Evolutionary conservation across 2,329 filamentous ascomycete species (phyloP), one percentile per base, ranked within the genome.

Genomic region (Aspergillus sp.): DNA sequence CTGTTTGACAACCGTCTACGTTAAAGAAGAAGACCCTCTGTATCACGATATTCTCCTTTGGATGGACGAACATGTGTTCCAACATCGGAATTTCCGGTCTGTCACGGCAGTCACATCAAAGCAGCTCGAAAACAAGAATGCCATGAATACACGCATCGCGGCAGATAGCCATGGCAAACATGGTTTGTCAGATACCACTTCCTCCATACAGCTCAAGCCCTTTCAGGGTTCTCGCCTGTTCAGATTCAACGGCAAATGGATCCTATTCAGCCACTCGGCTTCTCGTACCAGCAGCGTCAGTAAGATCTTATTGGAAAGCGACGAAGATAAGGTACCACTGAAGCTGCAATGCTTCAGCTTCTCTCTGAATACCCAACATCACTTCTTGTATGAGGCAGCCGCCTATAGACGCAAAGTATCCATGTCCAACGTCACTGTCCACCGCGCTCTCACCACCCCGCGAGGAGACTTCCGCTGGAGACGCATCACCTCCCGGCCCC

Each of bases 401-500:
- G 27, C 27, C 8, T 31, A 31, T 11, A 31, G 27, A 8, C 27
- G 27, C 27, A 31, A 31, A 4, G 27, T 31, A 4, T 31, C 27
- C 9, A 31, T 31, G 27, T 31, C 27, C 27, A 31, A 31, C 27
- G 27, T 31, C 27, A 31, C 27, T 31, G 27, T 31, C 3, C 27
- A 31, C 9, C 27, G 84, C 17, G 83, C 83, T 0, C 75, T 76
- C 17, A 79, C 80, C 57, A 44, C 50, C 11, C 21, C 15, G 6
- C 51, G 58, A 7, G 62, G 63, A 5, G 76, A 78, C 50, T 70
- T 78, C 52, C 78, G 74, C 62, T 88, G 85, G 85, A 75, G 80
- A 40, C 77, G 81, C 60, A 83, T 87, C 23, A 83, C 84, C 1
- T 79, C 84, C 27, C 79, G 90, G 1, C 89, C 89, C 0, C 85